Evolutionary conservation across 495 filamentous ascomycete genomes (phyloP).

Genomic region (Echria macrotheca): DNA sequence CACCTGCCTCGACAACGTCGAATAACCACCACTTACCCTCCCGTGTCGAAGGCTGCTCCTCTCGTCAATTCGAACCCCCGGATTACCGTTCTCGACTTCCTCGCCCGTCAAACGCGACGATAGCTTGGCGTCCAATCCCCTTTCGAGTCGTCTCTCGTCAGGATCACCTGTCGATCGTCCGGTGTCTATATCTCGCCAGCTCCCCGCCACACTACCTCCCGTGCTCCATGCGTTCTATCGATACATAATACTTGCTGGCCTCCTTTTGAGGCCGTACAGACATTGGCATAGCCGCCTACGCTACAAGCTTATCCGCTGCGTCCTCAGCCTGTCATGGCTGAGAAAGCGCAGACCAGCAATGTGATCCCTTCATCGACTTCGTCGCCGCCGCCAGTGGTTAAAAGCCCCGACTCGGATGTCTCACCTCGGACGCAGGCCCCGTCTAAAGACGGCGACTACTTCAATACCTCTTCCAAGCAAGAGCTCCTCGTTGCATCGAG

Average conservation of each 20-base stretch:
- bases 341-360: slow-evolving; percentile 20
- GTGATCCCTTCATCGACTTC: slow-evolving; percentile 19
- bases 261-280: slow-evolving; percentile 39
- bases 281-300: slow-evolving; percentile 27
- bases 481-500: slow-evolving; percentile 3
- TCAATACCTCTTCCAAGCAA: slow-evolving; percentile 12
- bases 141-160: too few species aligned
- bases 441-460: slow-evolving; percentile 31
- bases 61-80: too few species aligned
- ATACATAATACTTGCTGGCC: slow-evolving; percentile 42
- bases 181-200: too few species aligned
- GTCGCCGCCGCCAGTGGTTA: slow-evolving; percentile 20
- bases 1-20: background rate
- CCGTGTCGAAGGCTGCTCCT: too few species aligned
- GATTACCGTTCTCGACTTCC: too few species aligned
- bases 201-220: too few species aligned
- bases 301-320: background rate
- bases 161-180: too few species aligned
- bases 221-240: slow-evolving; percentile 37
- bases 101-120: too few species aligned
- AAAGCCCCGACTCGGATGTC: slow-evolving; percentile 35
- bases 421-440: slow-evolving; percentile 34
- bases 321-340: slow-evolving; percentile 24
- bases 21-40: background rate
- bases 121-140: too few species aligned